Evolutionary conservation across 2,329 filamentous ascomycete genomes (phyloP), one percentile per base, ranked within the genome.

Genomic region (Xylariomycetidae sp.): DNA sequence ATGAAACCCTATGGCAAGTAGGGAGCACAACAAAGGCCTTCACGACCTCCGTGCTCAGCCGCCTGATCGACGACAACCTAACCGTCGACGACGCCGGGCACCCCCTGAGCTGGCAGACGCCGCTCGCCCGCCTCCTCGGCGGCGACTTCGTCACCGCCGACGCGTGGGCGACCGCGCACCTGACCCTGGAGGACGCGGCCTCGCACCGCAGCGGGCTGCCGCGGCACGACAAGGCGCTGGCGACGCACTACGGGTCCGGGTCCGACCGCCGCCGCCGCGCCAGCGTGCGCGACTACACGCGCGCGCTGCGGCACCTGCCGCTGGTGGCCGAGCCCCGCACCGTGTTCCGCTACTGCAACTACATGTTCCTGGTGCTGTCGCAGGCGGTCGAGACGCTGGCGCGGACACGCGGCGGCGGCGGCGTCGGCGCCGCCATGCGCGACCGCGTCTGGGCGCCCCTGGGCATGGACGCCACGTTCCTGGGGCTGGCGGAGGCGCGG

Each of bases 21-120:
- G 73, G 66, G 15, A 72, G 68, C 47, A 73, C 64, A 3, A 72
- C 71, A 29, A 78, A 77, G 49, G 66, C 68, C 5, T 66, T 73
- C 45, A 72, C 69, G 2, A 66, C 70, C 5, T 67, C 69, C 2
- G 52, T 61, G 2, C 49, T 79, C 3, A 59, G 66, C 2, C 51
- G 68, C 1, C 57, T 76, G 9, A 60, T 76, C 6, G 26, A 12
- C 26, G n/a, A n/a, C n/a, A n/a, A 17, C n/a, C n/a, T 29, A 16
- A 16, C 58, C 60, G 16, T 58, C 65, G 13, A 57, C 37, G 43
- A 9, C 31, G 31, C 10, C 32, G 26, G 9, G 29, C 27, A 20
- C 40, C 16, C 39, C 49, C 26, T 29, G 12, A 6, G 5, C n/a
- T 29, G 26, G 26, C 26, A 18, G 26, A 29, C 26, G 26, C 26